phyloP scores from a whole-genome alignment of 2,329 filamentous ascomycete species.

The Penicillium decumbens region DNA sequence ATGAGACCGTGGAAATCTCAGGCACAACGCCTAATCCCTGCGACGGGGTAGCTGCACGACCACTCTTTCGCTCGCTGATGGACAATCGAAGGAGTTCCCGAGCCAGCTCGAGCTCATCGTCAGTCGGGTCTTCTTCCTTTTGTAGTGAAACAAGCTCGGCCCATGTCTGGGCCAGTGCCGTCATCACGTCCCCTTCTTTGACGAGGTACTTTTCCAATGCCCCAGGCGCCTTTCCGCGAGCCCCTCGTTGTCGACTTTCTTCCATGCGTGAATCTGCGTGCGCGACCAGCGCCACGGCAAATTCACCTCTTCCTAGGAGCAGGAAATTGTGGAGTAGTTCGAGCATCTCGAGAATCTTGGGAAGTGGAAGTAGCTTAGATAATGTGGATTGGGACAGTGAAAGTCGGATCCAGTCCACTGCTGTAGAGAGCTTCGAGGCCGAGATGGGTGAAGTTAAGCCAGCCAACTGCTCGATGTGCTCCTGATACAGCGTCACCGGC shows the following conservation, averaged over 20 bases:
- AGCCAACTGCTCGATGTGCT: constrained; percentile 57
- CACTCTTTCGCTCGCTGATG: constrained; percentile 36
- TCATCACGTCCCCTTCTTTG: constrained; percentile 80
- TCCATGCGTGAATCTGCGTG: constrained; percentile 77
- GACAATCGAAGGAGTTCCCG: constrained; percentile 68
- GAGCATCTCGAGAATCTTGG: constrained; percentile 70
- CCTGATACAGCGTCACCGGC: constrained; percentile 53
- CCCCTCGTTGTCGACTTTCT: constrained; percentile 62
- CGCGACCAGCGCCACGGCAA: constrained; percentile 77
- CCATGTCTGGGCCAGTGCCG: constrained; percentile 73
- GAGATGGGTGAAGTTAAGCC: constrained; percentile 69
- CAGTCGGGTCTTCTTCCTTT: constrained; percentile 67
- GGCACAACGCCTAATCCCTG: constrained; percentile 23
- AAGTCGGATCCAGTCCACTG: constrained; percentile 70
- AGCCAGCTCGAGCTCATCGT: constrained; percentile 77
- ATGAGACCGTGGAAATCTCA: constrained; percentile 48
- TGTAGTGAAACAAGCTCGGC: constrained; percentile 71
- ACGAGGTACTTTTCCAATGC: constrained; percentile 61
- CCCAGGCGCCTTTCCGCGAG: constrained; percentile 50
- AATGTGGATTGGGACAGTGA: constrained; percentile 80
- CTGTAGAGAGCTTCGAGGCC: constrained; percentile 62
- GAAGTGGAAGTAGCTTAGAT: constrained; percentile 72
- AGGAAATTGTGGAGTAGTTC: constrained; percentile 80
- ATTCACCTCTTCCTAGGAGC: constrained; percentile 81
- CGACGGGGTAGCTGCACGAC: constrained; percentile 23